Percentiles rank a stretch among this genome's conserved stretches.
Evolutionary conservation across 352 stramenopile species (phyloP).

Genomic region (Blastocystis hominis): DNA sequence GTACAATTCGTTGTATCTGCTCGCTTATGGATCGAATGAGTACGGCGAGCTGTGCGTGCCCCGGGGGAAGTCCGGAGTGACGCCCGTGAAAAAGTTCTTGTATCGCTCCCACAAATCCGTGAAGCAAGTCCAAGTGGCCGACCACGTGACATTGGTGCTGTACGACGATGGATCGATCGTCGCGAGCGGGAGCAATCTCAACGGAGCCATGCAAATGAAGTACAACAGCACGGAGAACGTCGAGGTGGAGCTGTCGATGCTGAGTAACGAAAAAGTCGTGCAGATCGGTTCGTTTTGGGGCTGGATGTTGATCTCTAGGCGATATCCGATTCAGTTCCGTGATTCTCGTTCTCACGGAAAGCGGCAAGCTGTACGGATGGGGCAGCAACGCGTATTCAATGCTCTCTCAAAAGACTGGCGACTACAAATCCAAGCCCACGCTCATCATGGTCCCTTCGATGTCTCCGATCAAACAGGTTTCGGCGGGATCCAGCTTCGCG

Average conservation of each 20-base stretch:
- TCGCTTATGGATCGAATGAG: background rate
- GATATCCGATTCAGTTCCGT: background rate
- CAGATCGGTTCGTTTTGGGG: background rate
- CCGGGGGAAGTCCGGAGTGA: background rate
- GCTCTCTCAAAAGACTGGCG: too few relatives aligned
- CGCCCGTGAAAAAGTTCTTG: background rate
- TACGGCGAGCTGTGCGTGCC: background rate
- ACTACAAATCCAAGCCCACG: too few relatives aligned
- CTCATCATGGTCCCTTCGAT: too few relatives aligned
- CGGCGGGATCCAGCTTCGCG: background rate
- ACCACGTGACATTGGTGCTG: background rate
- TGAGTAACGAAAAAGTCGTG: too few relatives aligned
- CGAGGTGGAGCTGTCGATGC: background rate
- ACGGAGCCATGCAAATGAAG: background rate
- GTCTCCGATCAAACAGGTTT: background rate
- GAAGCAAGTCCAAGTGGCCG: background rate
- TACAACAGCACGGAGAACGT: background rate
- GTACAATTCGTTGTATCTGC: too few relatives aligned
- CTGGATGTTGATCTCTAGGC: background rate
- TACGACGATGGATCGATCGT: background rate
- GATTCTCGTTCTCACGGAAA: too few relatives aligned
- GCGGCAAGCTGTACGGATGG: background rate
- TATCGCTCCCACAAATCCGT: background rate
- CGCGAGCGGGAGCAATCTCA: background rate
- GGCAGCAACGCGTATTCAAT: background rate